A percentile compares a stretch with the other conserved stretches of the same genome.
phyloP scores from a whole-genome alignment of 1,284 basidiomycete genomes.

The Ustilago lituana region DNA sequence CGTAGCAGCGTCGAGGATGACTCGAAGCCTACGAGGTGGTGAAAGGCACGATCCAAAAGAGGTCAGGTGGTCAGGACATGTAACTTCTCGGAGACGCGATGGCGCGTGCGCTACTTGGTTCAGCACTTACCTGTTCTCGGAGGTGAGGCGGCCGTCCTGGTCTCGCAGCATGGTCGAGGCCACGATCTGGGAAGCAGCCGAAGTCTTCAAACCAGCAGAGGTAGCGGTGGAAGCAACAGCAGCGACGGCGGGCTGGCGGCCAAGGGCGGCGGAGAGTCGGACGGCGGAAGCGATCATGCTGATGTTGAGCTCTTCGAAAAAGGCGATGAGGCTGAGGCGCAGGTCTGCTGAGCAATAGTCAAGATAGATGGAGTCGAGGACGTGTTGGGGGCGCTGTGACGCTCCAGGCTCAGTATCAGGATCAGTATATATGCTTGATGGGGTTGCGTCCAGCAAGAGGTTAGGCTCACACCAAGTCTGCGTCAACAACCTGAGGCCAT shows the following conservation, averaged over 20 bases:
- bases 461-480: neutral
- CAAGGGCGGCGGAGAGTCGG: slow-evolving; percentile 46
- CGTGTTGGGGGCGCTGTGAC: too few relatives aligned
- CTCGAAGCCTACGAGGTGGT: slow-evolving; percentile 19
- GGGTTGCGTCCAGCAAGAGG: neutral
- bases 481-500: too few relatives aligned
- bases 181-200: slow-evolving; percentile 26
- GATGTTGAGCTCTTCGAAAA: slow-evolving; percentile 1
- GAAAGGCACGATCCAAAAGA: neutral
- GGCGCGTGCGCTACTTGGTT: too few relatives aligned
- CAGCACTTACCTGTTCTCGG: slow-evolving; percentile 43
- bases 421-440: slow-evolving; percentile 14
- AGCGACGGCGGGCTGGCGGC: slow-evolving; percentile 36
- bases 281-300: slow-evolving; percentile 46
- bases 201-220: slow-evolving; percentile 47
- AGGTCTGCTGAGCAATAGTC: neutral
- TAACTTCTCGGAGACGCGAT: neutral
- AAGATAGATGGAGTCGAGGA: neutral
- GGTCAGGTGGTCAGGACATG: neutral
- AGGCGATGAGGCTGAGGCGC: neutral
- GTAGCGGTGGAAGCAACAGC: slow-evolving; percentile 25
- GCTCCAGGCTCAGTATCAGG: too few relatives aligned
- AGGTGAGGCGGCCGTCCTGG: slow-evolving; percentile 43
- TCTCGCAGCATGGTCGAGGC: slow-evolving; percentile 33
- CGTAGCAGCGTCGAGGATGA: slow-evolving; percentile 32